phyloP scores from a whole-genome alignment of 192 early-diverging fungal genomes.

The Coemansia pectinata region DNA sequence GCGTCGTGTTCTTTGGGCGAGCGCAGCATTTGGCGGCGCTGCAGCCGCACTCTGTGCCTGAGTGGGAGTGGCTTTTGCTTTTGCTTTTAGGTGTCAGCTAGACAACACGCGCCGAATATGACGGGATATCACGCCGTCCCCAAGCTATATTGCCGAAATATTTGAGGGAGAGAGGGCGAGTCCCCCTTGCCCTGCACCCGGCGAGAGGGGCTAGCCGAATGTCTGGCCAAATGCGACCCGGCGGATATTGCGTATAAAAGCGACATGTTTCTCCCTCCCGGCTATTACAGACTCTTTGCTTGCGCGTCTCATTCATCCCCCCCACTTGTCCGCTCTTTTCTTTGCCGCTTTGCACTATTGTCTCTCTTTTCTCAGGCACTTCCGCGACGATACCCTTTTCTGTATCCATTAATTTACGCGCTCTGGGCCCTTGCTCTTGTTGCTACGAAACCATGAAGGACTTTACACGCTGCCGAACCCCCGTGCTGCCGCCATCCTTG shows the following conservation, averaged over 20 bases:
- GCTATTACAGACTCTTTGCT: background rate
- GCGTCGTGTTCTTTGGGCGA: background rate
- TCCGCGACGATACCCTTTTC: background rate
- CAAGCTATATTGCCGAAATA: slow-evolving; percentile 4
- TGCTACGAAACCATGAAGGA: background rate
- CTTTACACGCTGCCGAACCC: background rate
- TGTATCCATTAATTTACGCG: background rate
- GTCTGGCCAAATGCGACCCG: background rate
- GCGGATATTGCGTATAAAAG: background rate
- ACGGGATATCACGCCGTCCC: background rate
- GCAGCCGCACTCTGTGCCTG: background rate
- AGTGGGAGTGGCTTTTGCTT: slow-evolving; percentile 3
- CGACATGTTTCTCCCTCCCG: background rate
- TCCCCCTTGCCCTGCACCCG: background rate
- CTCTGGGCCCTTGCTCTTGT: background rate
- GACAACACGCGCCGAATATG: slow-evolving; percentile 1
- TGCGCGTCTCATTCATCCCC: background rate
- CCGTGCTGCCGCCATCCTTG: background rate
- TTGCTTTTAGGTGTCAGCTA: background rate
- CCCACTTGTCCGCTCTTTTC: background rate
- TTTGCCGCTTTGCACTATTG: background rate
- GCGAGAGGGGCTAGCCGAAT: background rate
- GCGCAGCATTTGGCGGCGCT: slow-evolving; percentile 2
- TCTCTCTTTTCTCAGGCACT: background rate
- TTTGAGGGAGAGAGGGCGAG: background rate